phyloP scores from a whole-genome alignment of 495 filamentous ascomycete species.

The Neurospora africana region DNA sequence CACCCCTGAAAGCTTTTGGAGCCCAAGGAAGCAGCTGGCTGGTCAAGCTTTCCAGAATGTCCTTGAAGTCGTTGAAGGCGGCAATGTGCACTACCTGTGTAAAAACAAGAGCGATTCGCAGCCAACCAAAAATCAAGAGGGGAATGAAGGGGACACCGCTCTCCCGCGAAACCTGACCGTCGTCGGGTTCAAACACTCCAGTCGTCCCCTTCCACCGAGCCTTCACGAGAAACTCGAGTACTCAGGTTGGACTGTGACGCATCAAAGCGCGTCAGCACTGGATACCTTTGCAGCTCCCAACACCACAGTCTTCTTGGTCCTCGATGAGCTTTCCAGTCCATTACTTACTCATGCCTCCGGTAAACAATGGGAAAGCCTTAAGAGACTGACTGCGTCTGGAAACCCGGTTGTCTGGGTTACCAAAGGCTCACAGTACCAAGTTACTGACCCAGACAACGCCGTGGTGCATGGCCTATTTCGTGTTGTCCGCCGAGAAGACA shows the following conservation, averaged over 20 bases:
- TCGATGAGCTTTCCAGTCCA: slow-evolving; percentile 14
- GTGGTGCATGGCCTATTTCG: slow-evolving; percentile 22
- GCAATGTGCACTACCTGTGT: neutral
- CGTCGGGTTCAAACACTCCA: neutral
- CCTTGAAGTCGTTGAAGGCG: neutral
- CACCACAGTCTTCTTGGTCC: slow-evolving; percentile 9
- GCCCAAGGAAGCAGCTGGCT: neutral
- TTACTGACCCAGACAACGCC: slow-evolving; percentile 21
- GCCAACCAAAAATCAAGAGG: neutral
- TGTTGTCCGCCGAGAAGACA: slow-evolving; percentile 20
- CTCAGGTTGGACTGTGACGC: neutral
- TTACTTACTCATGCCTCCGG: slow-evolving; percentile 6
- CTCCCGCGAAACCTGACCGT: neutral
- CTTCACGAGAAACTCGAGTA: neutral
- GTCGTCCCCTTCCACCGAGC: neutral
- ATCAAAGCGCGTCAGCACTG: neutral
- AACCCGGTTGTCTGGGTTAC: slow-evolving; percentile 26
- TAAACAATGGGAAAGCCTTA: slow-evolving; percentile 15
- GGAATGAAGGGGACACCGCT: neutral
- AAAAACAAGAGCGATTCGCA: neutral
- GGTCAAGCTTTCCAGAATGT: neutral
- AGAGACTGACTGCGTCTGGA: slow-evolving; percentile 7
- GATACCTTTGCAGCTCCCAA: neutral
- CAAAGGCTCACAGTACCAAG: slow-evolving; percentile 16
- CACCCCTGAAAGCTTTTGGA: neutral